Evolutionary conservation across 371 early-diverging fungal genomes (phyloP), one percentile per base, ranked within the genome.

Genomic region (Rhizomucor miehei): DNA sequence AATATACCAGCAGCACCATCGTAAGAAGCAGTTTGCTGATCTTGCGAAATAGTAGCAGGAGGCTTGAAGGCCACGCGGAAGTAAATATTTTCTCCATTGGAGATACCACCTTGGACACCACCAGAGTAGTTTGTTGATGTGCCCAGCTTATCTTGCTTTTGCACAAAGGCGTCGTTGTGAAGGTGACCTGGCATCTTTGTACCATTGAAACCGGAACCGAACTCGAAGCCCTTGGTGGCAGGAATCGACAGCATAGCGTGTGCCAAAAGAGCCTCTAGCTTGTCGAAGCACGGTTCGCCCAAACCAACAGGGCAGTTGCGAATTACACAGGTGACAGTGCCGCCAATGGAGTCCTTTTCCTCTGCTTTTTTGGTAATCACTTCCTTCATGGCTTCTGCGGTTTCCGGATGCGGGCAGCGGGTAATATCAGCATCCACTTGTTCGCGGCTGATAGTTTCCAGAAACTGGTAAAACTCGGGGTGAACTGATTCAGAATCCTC

Each of bases 181-280:
- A 88, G 67, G 65, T 87, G 87, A 29, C 98, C 98, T 1, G 85
- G 78, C 65, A 95, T 87, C 25, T 76, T 77, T 2, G 97, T 92
- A 19, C 95, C 98, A 11, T 77, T 79, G 67, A 95, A 92, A 6
- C 98, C 98, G 36, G 89, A 89, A 4, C 98, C 98, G 56, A 96
- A 90, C 65, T 98, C 98, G 67, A 98, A 98, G 5, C 93, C 94
- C 68, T 98, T 98, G 13, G 97, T 98, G 9, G 98, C 96, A 16
- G 98, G 98, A 51, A 98, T 95, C 21, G 95, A 95, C 52, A 98
- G 73, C 98, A 98, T 98, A n/a, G 97, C 98, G 62, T 98, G 97
- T 8, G 97, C 98, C 48, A 98, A 77, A 56, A 87, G 69, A n/a
- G 98, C 97, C 68, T 98, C 97, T 34, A 97, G 77, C 67, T 98